Evolutionary conservation across 768 basidiomycete species (phyloP), one percentile per base, ranked within the genome.

Genomic region (Boletus pseudo-olivaceus): DNA sequence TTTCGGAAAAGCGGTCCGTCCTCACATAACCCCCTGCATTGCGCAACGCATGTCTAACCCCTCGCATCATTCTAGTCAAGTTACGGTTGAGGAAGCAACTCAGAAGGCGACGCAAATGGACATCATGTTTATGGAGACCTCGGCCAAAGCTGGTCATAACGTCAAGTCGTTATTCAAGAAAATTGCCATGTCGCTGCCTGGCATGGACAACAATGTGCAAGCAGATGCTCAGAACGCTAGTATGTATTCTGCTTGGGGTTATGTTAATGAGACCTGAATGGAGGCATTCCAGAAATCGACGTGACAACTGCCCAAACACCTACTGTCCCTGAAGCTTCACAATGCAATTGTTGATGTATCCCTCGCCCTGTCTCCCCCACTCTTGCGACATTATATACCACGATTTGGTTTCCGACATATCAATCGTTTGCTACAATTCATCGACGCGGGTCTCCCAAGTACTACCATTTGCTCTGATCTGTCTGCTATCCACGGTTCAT

Each of bases 81-180:
- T 99, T n/a, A 98, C 96, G 8, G 79, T 95, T 5, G 97, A 99
- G 69, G 97, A 98, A 68, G 93, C 96, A 11, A 96, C 95, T 26
- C 83, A 86, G 42, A 93, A 93, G 67, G 82, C 94, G 14, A 87
- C 91, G 42, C 87, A 96, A 69, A 76, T 97, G 58, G 88, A 87
- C 64, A 92, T 98, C 61, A 92, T 98, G 88, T 97, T 96, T 68
- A 98, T 98, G 88, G 97, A 99, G 75, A 98, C 97, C 9, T 97
- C 93, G 29, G 97, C 97, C 30, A 99, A 99, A 71, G 97, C 97
- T 7, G 97, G 97, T 3, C 97, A 98, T 71, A 99, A 99, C 60
- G 97, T 99, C 57, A 99, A 99, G 78, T 91, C 91, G 61, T 72
- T 99, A 61, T 99, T 99, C 81, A 95, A 98, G 78, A 98, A 98